Evolutionary conservation across 2,329 filamentous ascomycete species (phyloP), one percentile per base, ranked within the genome.

Genomic region (Exophiala spinifera): DNA sequence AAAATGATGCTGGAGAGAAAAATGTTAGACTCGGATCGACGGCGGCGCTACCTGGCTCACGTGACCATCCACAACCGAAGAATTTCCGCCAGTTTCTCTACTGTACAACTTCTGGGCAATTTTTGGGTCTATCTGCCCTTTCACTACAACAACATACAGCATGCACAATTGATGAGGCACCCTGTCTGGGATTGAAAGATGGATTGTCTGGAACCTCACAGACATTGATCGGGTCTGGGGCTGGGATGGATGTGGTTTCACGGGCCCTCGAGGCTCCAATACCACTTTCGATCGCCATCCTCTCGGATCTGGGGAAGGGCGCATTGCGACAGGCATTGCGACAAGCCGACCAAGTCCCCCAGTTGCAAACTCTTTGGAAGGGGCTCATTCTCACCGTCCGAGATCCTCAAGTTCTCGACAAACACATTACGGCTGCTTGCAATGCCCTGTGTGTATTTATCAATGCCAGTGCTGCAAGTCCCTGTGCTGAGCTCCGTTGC

Each of bases 381-480:
- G 70, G 67, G 42, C 59, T 78, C 25, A 60, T 74, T 40, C 61
- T 67, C 54, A 77, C 75, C 42, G 70, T 74, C 57, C 68, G 67
- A 21, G 68, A 64, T 21, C 65, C 69, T 15, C 69, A 67, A 36
- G 65, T 74, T 42, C 66, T 72, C 15, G 65, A 66, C 56, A 61
- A 61, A 36, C 75, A 78, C 64, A 70, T 69, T 14, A 67, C 70
- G 20, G 69, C 71, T 5, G 69, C 70, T 34, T 75, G 72, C 57
- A 77, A 76, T 67, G 70, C 74, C 5, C 49, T 76, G 23, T 72
- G 72, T 52, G 70, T 70, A 17, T 76, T 75, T 49, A 60, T 78
- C 19, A 69, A 75, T 57, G 66, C 69, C 11, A 68, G 70, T 8
- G 53, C 63, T 14, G 59, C 61, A 11, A 72, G 74, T 11, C 48